A percentile compares a stretch with the other conserved stretches of the same genome.
Conservation (phyloP, 306 rosid genomes). For the Pyrus communis region DNA sequence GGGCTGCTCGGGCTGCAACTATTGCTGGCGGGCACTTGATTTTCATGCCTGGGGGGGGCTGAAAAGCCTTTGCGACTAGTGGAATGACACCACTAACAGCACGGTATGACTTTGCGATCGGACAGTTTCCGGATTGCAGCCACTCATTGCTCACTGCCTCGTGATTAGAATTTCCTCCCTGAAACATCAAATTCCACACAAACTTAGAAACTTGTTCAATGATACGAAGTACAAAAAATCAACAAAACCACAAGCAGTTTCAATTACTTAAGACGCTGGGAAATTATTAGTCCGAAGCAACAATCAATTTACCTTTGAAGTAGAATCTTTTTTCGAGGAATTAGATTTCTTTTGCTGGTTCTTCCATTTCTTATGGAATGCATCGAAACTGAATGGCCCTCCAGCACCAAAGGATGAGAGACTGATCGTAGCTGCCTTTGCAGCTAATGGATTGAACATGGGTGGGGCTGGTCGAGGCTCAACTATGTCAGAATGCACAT, state of each 20-base stretch:
- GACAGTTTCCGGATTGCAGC: constrained; percentile 85
- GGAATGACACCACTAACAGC: constrained; percentile 86
- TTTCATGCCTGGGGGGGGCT: constrained; percentile 80
- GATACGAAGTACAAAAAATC: neutral
- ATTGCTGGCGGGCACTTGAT: constrained; percentile 67
- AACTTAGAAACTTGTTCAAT: neutral
- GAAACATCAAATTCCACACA: constrained; percentile 15
- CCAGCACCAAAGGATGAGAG: constrained; percentile 92
- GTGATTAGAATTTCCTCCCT: constrained; percentile 70
- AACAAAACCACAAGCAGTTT: neutral
- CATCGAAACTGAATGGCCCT: constrained; percentile 78
- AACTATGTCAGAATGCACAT: constrained; percentile 39
- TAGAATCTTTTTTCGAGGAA: constrained; percentile 62
- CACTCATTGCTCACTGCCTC: constrained; percentile 81
- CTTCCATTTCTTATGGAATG: constrained; percentile 72
- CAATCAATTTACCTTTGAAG: constrained; percentile 56
- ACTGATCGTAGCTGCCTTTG: constrained; percentile 96
- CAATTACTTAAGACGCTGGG: neutral
- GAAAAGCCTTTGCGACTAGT: constrained; percentile 78
- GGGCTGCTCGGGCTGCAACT: constrained; percentile 90
- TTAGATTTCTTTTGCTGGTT: constrained; percentile 64
- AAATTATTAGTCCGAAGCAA: neutral
- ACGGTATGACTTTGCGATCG: constrained; percentile 85
- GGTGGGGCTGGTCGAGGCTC: constrained; percentile 39
- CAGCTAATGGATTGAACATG: constrained; percentile 89